Conservation (phyloP, 495 filamentous ascomycete species). For the Neurospora sp. region DNA sequence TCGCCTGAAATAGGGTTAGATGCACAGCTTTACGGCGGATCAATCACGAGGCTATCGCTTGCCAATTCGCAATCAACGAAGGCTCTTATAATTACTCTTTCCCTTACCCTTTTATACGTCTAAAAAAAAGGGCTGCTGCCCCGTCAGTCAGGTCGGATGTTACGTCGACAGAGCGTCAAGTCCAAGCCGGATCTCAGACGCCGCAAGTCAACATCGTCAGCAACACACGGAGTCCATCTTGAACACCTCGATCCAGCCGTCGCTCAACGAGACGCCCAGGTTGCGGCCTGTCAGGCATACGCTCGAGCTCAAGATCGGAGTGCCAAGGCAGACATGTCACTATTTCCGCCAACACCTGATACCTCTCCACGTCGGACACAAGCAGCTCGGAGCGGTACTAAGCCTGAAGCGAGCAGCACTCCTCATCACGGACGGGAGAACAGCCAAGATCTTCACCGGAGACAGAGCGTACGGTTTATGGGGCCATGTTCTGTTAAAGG, state of each 20-base stretch:
- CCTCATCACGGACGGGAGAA: not conserved
- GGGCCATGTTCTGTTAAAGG: conserved; percentile 25
- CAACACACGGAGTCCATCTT: conserved; percentile 32
- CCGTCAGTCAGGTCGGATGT: conserved; percentile 25
- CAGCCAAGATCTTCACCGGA: conserved; percentile 23
- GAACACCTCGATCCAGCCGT: conserved; percentile 43
- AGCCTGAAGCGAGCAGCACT: not conserved
- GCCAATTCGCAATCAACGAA: not conserved
- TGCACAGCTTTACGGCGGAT: conserved; percentile 14
- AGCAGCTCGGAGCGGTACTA: not conserved
- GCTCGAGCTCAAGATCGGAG: conserved; percentile 40
- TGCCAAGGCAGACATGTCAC: conserved; percentile 29
- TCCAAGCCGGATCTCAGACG: conserved; percentile 37
- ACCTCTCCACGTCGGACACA: conserved; percentile 8
- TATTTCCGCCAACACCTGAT: conserved; percentile 20
- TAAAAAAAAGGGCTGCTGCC: conserved; percentile 7
- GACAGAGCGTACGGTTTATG: conserved; percentile 47
- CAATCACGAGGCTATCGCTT: not conserved
- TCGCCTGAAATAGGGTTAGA: conserved; percentile 11
- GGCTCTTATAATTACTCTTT: not conserved
- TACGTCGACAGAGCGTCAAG: conserved; percentile 33
- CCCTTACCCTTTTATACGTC: conserved; percentile 9
- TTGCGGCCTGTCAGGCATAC: conserved; percentile 60
- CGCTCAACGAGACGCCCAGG: conserved; percentile 52
- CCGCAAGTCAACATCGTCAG: conserved; percentile 54